A percentile compares a stretch with the other conserved stretches of the same genome.
These are phyloP conservation scores for Bretschneidera sinensis DNA, from an alignment of 345 rosid genomes.

Conservation along the genomic window DNA sequence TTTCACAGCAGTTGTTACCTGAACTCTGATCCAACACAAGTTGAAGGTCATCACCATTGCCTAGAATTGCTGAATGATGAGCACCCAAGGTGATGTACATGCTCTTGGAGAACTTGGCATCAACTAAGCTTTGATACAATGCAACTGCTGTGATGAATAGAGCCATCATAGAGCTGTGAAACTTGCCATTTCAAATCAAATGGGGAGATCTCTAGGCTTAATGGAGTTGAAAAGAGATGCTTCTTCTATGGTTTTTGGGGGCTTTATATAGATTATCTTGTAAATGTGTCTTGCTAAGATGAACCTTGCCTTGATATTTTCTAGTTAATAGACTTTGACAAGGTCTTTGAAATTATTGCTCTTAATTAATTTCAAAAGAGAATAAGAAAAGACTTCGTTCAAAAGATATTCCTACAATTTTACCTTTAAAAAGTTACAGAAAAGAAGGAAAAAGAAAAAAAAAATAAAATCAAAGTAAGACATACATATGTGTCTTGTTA, in stretches of 20 bases:
- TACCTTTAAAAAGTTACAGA: too few species aligned
- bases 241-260: slow-evolving; percentile 4
- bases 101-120: slow-evolving; percentile 47
- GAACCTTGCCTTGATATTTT: not conserved
- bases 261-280: slow-evolving; percentile 14
- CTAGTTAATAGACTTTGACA: too few species aligned
- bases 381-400: too few species aligned
- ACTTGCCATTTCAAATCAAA: slow-evolving; percentile 34
- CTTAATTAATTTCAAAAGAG: too few species aligned
- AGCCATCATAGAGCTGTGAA: slow-evolving; percentile 19
- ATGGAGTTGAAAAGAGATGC: slow-evolving; percentile 19
- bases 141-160: slow-evolving; percentile 27
- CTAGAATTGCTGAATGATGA: slow-evolving; percentile 27
- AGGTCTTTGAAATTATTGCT: too few species aligned
- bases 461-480: too few species aligned
- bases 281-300: slow-evolving; percentile 9
- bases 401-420: too few species aligned
- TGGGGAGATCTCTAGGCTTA: not conserved
- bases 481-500: too few species aligned
- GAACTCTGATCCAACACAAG: slow-evolving; percentile 59
- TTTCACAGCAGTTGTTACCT: too few species aligned
- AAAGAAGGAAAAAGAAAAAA: too few species aligned
- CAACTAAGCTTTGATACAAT: slow-evolving; percentile 31
- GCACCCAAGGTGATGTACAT: slow-evolving; percentile 61
- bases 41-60: slow-evolving; percentile 38